Percentiles rank a stretch among this genome's conserved stretches.
Evolutionary conservation across 148 eudicot genomes (phyloP).

Genomic region (Rhododendron ovatum): DNA sequence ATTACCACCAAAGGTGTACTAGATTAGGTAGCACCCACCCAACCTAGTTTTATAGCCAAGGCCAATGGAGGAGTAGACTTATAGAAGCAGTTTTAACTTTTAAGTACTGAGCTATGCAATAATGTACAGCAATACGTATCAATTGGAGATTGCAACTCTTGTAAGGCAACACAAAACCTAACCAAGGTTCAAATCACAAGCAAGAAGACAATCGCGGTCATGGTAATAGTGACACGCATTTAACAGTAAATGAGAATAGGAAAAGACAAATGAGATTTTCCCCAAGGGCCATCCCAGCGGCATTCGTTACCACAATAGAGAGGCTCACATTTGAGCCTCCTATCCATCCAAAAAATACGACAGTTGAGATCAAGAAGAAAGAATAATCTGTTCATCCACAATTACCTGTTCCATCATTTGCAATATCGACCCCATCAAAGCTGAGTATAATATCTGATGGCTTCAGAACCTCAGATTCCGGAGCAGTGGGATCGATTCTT

Average conservation of each 20-base stretch:
- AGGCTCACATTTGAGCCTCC: not conserved
- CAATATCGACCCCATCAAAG: slow-evolving; percentile 41
- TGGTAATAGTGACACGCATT: not conserved
- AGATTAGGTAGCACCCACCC: not conserved
- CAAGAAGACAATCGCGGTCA: not conserved
- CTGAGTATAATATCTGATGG: slow-evolving; percentile 46
- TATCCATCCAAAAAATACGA: not conserved
- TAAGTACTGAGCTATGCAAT: not conserved
- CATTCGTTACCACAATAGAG: not conserved
- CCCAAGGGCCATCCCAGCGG: not conserved
- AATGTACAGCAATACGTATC: not conserved
- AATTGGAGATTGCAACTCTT: not conserved
- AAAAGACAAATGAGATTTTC: not conserved
- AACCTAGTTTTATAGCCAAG: not conserved
- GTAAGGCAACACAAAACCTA: not conserved
- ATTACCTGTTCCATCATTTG: slow-evolving; percentile 51
- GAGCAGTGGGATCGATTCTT: slow-evolving; percentile 48
- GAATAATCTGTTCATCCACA: not conserved
- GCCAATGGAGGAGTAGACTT: no score
- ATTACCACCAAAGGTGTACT: not conserved
- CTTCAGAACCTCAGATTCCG: slow-evolving; percentile 37
- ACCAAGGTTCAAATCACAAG: not conserved
- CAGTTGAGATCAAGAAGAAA: not conserved
- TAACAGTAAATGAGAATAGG: not conserved
- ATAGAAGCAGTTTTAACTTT: not conserved